phyloP scores from a whole-genome alignment of 2,329 filamentous ascomycete species.

The Colletotrichum navitas region DNA sequence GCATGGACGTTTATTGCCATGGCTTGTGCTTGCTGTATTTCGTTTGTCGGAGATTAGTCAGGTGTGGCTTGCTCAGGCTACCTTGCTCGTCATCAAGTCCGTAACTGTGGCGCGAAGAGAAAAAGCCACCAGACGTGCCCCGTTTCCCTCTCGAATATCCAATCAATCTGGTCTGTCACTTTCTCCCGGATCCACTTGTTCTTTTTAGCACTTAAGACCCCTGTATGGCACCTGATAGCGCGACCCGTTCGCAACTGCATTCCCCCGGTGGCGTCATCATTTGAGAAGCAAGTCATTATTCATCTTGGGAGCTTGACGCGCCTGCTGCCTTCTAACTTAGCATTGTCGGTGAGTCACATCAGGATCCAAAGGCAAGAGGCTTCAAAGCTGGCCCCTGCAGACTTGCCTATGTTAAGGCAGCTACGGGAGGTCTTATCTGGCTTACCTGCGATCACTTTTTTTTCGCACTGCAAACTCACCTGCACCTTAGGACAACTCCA shows the following conservation, averaged over 20 bases:
- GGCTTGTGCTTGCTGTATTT: background rate
- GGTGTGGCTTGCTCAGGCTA: constrained; percentile 12
- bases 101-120: background rate
- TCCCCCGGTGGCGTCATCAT: constrained; percentile 37
- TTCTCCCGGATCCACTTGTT: background rate
- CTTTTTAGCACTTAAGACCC: constrained; percentile 33
- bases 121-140: background rate
- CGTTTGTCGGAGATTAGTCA: background rate
- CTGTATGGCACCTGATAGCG: constrained; percentile 31
- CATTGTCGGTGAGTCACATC: constrained; percentile 3
- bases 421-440: background rate
- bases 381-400: background rate
- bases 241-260: constrained; percentile 35
- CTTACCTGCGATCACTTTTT: background rate
- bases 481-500: no score
- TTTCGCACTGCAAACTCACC: background rate
- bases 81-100: background rate
- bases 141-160: background rate
- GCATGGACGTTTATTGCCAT: background rate
- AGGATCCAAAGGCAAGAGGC: background rate
- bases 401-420: background rate
- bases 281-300: constrained; percentile 5
- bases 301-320: constrained; percentile 5
- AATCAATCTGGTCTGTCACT: background rate
- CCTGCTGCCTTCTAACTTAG: constrained; percentile 12